Percentiles rank a stretch among this genome's conserved stretches.
These are phyloP conservation scores for Salix viminalis DNA, from an alignment of 345 rosid genomes.

Conservation along the genomic window DNA sequence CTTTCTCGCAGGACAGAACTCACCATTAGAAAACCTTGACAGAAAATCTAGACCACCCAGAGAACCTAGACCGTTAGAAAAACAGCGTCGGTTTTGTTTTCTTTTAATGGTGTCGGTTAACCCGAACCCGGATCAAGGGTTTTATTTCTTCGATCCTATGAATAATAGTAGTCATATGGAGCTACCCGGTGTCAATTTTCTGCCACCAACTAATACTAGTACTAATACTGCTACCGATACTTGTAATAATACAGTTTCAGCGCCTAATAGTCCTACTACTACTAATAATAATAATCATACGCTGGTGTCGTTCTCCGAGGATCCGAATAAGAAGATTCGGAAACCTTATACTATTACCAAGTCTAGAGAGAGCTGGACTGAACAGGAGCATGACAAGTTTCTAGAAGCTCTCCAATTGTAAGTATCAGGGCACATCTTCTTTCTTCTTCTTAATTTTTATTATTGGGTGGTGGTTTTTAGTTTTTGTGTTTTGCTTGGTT, in stretches of 20 bases:
- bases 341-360: conserved; percentile 92
- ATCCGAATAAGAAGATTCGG: conserved; percentile 64
- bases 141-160: conserved; percentile 59
- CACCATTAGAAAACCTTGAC: background rate
- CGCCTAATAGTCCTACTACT: background rate
- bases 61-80: background rate
- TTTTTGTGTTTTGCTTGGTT: background rate
- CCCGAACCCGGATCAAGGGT: conserved; percentile 48
- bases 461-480: background rate
- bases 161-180: conserved; percentile 26
- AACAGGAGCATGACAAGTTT: conserved; percentile 90
- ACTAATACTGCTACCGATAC: background rate
- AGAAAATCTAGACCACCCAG: background rate
- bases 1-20: too few relatives aligned
- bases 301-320: conserved; percentile 38
- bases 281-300: conserved; percentile 13
- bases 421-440: conserved; percentile 16
- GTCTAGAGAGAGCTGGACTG: conserved; percentile 97
- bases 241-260: background rate
- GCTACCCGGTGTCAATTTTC: conserved; percentile 38
- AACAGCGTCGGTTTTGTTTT: background rate
- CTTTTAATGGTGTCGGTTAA: conserved; percentile 61
- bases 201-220: conserved; percentile 18
- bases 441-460: background rate
- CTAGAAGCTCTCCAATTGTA: conserved; percentile 93